Evolutionary conservation across 805 yeast genomes (phyloP).

Genomic region (Teunomyces gatunensis): DNA sequence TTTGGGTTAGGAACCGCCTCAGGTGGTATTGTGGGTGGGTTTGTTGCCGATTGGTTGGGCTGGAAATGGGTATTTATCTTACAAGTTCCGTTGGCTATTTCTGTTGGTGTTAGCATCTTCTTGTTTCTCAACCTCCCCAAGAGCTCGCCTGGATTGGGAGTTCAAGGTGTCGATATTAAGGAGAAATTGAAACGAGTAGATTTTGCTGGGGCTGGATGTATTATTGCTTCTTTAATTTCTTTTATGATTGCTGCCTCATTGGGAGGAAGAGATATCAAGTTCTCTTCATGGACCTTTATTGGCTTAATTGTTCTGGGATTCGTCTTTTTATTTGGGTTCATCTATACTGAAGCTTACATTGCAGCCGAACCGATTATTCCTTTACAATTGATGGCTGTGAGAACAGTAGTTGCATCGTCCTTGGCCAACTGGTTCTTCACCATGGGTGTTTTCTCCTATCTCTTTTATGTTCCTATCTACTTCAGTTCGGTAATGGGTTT

Average conservation of each 20-base stretch:
- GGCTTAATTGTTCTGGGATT: constrained; percentile 32
- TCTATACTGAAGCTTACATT: constrained; percentile 47
- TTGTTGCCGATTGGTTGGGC: constrained; percentile 53
- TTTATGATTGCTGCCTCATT: constrained; percentile 64
- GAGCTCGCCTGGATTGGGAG: constrained; percentile 57
- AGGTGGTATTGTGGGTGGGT: constrained; percentile 50
- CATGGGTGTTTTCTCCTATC: constrained; percentile 60
- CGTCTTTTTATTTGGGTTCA: constrained; percentile 40
- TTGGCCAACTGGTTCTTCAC: constrained; percentile 68
- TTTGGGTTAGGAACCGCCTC: constrained; percentile 66
- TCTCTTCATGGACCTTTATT: constrained; percentile 42
- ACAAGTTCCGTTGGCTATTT: constrained; percentile 42
- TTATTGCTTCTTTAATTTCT: constrained; percentile 57
- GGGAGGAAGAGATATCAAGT: constrained; percentile 56
- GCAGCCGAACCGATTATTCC: constrained; percentile 71
- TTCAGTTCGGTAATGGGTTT: constrained; percentile 53
- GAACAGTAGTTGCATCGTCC: constrained; percentile 64
- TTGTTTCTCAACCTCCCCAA: constrained; percentile 46
- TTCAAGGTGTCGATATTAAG: constrained; percentile 43
- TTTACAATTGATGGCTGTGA: constrained; percentile 50
- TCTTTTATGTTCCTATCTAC: constrained; percentile 72
- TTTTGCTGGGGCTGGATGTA: constrained; percentile 58
- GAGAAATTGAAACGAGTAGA: constrained; percentile 60
- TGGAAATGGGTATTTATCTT: constrained; percentile 46
- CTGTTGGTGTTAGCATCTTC: constrained; percentile 39